These are phyloP conservation scores for Rhododendron ferrugineum DNA, from an alignment of 148 eudicot species.

Conservation along the genomic window DNA sequence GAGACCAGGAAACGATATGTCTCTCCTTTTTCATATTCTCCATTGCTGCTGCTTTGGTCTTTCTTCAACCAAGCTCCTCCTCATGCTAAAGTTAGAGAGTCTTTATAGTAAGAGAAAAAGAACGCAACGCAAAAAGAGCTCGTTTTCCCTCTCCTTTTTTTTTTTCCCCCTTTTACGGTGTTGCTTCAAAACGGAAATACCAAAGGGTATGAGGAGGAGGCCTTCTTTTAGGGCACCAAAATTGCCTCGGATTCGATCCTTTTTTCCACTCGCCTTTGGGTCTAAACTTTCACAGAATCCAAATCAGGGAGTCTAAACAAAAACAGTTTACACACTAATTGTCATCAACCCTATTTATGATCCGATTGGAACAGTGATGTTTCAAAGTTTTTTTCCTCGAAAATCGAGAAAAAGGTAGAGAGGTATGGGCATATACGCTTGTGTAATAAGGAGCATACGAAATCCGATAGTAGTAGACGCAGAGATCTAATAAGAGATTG, in stretches of 20 bases:
- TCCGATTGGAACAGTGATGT: constrained; percentile 13
- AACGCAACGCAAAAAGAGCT: constrained; percentile 7
- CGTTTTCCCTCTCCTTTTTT: background rate
- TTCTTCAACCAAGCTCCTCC: constrained; percentile 2
- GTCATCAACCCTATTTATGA: background rate
- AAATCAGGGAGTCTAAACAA: background rate
- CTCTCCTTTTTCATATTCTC: constrained; percentile 50
- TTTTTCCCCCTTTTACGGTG: constrained; percentile 8
- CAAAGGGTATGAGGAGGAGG: background rate
- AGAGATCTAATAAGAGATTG: constrained; percentile 9
- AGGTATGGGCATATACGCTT: background rate
- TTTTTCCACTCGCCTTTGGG: constrained; percentile 4
- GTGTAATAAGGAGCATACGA: background rate
- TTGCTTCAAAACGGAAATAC: constrained; percentile 13
- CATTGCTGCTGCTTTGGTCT: constrained; percentile 13
- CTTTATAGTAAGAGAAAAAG: constrained; percentile 9
- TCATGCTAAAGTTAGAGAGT: constrained; percentile 24
- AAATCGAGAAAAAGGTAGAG: constrained; percentile 8
- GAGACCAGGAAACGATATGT: constrained; percentile 90
- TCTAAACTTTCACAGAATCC: background rate
- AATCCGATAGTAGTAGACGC: background rate
- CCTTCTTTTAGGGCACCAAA: constrained; percentile 16
- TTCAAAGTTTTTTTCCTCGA: constrained; percentile 4
- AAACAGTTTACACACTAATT: background rate
- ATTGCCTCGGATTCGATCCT: constrained; percentile 27